Evolutionary conservation across 1,284 basidiomycete genomes (phyloP), one percentile per base, ranked within the genome.

Genomic region (Cystobasidium slooffiae): DNA sequence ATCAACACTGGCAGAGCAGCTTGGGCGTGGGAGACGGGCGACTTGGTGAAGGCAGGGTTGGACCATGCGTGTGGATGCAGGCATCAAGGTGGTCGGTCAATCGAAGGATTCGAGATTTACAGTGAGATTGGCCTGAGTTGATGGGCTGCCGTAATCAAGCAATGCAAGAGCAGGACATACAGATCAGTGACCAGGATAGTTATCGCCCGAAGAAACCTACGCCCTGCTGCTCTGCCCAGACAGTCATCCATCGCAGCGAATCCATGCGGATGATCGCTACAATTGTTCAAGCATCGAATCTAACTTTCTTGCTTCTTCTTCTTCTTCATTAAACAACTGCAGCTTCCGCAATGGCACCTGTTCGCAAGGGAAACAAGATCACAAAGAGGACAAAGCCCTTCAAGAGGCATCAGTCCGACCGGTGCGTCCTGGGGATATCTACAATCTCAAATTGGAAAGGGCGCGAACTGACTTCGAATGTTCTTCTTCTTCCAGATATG

Each of bases 381-480:
- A 96, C 96, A 88, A 97, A 97, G 87, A 91, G 93, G 84, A 96
- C 94, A 80, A 93, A 92, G 86, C 85, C 86, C 82, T 96, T 97
- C 92, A 96, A 95, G 92, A 63, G 61, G 61, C 61, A 63, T 63
- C 61, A 63, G 46, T 63, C 61, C 46, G 61, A 63, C 61, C 61
- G 61, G 61, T 92, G 77, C 44, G 61, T 63, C 39, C 5, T 5
- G 12, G 39, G 1, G 3, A 51, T 5, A 20, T 59, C 31, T 43
- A 31, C 24, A 43, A 37, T 59, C 14, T 14, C 47, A 14, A 51
- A 3, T 37, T 7, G 39, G 16, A 59, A 31, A 39, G 39, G 4
- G 9, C 10, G 18, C n/a, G 24, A 12, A 59, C 22, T n/a, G 53
- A 55, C 53, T 37, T 24, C 14, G 10, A 14, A 4, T 59, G 5